Percentiles rank a stretch among this genome's conserved stretches.
phyloP scores from a whole-genome alignment of 2,329 filamentous ascomycete species.

The Thelonectria discophora region DNA sequence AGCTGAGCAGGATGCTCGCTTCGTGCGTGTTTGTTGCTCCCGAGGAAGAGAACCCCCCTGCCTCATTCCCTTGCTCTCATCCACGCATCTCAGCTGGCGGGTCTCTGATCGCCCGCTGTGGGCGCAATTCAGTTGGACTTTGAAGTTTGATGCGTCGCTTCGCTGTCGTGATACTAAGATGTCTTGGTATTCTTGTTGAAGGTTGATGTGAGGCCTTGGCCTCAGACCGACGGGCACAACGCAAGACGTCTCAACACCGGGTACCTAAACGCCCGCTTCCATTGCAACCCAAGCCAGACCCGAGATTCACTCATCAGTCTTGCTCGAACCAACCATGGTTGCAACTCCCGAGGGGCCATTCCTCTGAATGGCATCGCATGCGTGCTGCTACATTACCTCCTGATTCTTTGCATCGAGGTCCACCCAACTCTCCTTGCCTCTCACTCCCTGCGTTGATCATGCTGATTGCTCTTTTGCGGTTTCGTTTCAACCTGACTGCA shows the following conservation, averaged over 20 bases:
- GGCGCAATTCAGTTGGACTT: slow-evolving; percentile 10
- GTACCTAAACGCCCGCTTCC: slow-evolving; percentile 11
- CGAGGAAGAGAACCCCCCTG: not conserved
- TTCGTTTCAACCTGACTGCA: slow-evolving; percentile 34
- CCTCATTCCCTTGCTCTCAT: slow-evolving; percentile 13
- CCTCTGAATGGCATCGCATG: slow-evolving; percentile 8
- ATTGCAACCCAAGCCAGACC: slow-evolving; percentile 23
- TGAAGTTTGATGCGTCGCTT: slow-evolving; percentile 2
- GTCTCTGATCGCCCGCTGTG: slow-evolving; percentile 24
- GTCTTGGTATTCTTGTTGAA: not conserved
- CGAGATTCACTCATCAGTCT: slow-evolving; percentile 1
- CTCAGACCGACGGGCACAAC: too few relatives aligned
- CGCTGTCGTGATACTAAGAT: not conserved
- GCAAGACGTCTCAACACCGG: not conserved
- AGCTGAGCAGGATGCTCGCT: not conserved
- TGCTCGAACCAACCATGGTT: slow-evolving; percentile 1
- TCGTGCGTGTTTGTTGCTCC: not conserved
- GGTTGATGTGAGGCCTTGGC: not conserved
- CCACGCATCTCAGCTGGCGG: slow-evolving; percentile 21
- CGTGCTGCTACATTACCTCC: slow-evolving; percentile 7
- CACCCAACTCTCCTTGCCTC: slow-evolving; percentile 31
- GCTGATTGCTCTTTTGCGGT: slow-evolving; percentile 27
- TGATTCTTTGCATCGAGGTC: slow-evolving; percentile 14
- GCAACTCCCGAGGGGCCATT: not conserved
- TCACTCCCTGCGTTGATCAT: slow-evolving; percentile 41